Percentiles rank a stretch among this genome's conserved stretches.
These are phyloP conservation scores for Ustilago lituana DNA, from an alignment of 1,284 basidiomycete genomes.

Conservation along the genomic window DNA sequence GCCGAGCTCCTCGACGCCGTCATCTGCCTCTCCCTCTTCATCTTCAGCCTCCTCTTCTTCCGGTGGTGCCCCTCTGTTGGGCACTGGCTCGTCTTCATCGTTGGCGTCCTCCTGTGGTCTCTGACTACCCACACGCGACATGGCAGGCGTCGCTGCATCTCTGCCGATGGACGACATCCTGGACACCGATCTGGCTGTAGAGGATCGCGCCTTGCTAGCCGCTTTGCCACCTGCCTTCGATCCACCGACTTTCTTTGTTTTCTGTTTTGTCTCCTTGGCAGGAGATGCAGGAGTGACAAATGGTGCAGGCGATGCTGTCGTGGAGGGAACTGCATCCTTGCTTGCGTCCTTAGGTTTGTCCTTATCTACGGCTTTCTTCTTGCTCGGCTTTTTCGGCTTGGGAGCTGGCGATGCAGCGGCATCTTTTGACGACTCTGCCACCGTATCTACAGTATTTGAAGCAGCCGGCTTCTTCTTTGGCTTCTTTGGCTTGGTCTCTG, in stretches of 20 bases:
- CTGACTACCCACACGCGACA: constrained; percentile 25
- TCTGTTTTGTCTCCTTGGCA: constrained; percentile 15
- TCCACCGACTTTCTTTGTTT: constrained; percentile 21
- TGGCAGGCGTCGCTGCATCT: constrained; percentile 27
- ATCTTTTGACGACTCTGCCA: constrained; percentile 9
- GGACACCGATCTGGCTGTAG: constrained; percentile 33
- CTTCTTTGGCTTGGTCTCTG: constrained; percentile 40
- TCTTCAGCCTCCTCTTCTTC: constrained; percentile 54
- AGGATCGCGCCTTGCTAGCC: constrained; percentile 22
- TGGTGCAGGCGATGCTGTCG: constrained; percentile 32
- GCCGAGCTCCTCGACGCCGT: constrained; percentile 59
- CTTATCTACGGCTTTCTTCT: constrained; percentile 24
- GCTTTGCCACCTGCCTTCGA: constrained; percentile 18
- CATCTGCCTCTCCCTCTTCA: constrained; percentile 59
- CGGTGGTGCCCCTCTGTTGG: constrained; percentile 2
- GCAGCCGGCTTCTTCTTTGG: constrained; percentile 34
- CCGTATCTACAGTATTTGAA: background rate
- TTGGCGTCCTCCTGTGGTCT: constrained; percentile 22
- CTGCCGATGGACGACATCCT: constrained; percentile 39
- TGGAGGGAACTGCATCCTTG: constrained; percentile 9
- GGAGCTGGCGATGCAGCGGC: constrained; percentile 11
- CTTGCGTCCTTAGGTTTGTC: background rate
- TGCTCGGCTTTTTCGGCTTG: constrained; percentile 35
- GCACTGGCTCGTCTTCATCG: constrained; percentile 27
- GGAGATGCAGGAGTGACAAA: constrained; percentile 27